Evolutionary conservation across 805 yeast species (phyloP).

Genomic region (Geotrichum ghanense): DNA sequence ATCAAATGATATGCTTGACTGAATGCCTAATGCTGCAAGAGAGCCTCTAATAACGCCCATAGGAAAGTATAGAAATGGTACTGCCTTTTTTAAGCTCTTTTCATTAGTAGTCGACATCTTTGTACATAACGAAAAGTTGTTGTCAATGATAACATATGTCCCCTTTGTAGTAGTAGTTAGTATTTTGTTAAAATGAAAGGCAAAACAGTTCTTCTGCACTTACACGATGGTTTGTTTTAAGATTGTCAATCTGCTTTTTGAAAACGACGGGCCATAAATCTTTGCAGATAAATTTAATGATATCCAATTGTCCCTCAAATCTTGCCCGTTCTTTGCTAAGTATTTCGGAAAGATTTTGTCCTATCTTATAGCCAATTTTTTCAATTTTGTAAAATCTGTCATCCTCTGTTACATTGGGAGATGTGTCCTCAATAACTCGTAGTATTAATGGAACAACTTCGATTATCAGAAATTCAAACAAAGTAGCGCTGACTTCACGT

Average conservation of each 20-base stretch:
- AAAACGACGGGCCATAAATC: conserved; percentile 80
- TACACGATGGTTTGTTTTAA: conserved; percentile 81
- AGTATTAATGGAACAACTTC: conserved; percentile 69
- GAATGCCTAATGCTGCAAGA: conserved; percentile 55
- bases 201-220: conserved; percentile 6
- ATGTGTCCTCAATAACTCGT: conserved; percentile 40
- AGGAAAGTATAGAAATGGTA: conserved; percentile 54
- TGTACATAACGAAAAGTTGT: conserved; percentile 42
- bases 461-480: conserved; percentile 51
- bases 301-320: conserved; percentile 55
- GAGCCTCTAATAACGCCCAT: conserved; percentile 70
- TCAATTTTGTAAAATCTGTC: conserved; percentile 53
- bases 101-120: conserved; percentile 31
- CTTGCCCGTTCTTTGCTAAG: conserved; percentile 32
- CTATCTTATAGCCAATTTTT: conserved; percentile 58
- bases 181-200: background rate
- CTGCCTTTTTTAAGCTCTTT: conserved; percentile 24
- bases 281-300: conserved; percentile 86
- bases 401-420: conserved; percentile 25
- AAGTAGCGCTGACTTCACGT: background rate
- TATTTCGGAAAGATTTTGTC: conserved; percentile 44
- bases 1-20: conserved; percentile 55
- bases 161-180: conserved; percentile 27
- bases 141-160: conserved; percentile 69
- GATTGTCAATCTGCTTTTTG: conserved; percentile 81